A percentile compares a stretch with the other conserved stretches of the same genome.
These are phyloP conservation scores for Aspergillus floridensis DNA, from an alignment of 2,329 filamentous ascomycete genomes.

Conservation along the genomic window DNA sequence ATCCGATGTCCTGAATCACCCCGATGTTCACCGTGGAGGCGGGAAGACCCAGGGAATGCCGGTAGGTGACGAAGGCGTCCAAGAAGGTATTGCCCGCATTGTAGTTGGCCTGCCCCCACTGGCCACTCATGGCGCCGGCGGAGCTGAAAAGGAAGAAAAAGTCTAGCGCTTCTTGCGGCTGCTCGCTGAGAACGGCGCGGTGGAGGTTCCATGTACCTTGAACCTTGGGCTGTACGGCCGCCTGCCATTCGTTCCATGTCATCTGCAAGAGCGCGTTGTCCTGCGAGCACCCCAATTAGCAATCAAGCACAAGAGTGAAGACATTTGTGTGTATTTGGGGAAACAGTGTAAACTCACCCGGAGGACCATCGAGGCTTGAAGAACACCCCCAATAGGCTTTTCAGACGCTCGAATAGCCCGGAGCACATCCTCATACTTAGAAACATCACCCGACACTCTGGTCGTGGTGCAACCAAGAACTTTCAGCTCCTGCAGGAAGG, in stretches of 20 bases:
- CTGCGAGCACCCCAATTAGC: slow-evolving; percentile 45
- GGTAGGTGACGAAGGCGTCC: slow-evolving; percentile 23
- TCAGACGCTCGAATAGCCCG: no score
- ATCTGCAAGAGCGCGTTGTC: slow-evolving; percentile 15
- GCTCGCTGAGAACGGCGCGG: no score
- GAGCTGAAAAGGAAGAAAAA: slow-evolving; percentile 22
- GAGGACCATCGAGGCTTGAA: no score
- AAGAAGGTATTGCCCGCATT: slow-evolving; percentile 41
- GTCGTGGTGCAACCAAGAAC: slow-evolving; percentile 38
- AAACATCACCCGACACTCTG: no score
- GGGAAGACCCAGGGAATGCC: slow-evolving; percentile 18
- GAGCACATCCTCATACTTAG: no score
- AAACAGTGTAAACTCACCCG: no score
- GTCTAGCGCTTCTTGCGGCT: slow-evolving; percentile 13
- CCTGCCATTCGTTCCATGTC: slow-evolving; percentile 12
- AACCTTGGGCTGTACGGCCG: slow-evolving; percentile 9
- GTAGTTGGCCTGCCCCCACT: slow-evolving; percentile 41
- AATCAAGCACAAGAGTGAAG: no score
- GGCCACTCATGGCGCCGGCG: slow-evolving; percentile 34
- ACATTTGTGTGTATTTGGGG: no score
- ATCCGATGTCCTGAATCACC: slow-evolving; percentile 26
- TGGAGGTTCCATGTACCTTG: slow-evolving; percentile 18
- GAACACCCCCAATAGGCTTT: no score
- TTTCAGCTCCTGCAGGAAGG: slow-evolving; percentile 18
- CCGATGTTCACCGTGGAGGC: slow-evolving; percentile 21